phyloP scores from a whole-genome alignment of 768 basidiomycete genomes.

The Coprinellus micaceus region DNA sequence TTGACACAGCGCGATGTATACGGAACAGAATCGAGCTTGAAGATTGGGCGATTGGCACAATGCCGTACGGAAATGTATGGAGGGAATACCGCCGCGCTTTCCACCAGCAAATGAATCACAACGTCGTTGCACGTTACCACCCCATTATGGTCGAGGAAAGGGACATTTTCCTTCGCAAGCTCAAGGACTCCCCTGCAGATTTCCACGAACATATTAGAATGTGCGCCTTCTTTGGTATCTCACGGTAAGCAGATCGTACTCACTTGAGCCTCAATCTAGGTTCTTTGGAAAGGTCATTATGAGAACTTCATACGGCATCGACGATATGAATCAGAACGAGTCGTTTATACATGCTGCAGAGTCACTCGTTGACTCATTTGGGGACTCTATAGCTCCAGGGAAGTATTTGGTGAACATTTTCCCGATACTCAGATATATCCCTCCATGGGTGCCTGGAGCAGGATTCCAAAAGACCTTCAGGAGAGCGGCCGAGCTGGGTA shows the following conservation, averaged over 20 bases:
- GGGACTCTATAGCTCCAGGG: constrained; percentile 1
- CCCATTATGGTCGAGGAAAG: constrained; percentile 7
- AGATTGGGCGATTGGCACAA: constrained; percentile 3
- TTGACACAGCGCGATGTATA: too few species aligned
- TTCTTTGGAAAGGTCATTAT: constrained; percentile 2
- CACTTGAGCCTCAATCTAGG: not conserved
- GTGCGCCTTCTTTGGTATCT: constrained; percentile 3
- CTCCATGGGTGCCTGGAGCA: constrained; percentile 6
- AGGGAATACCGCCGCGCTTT: constrained; percentile 12
- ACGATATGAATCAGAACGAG: not conserved
- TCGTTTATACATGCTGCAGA: not conserved
- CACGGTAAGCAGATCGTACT: too few species aligned
- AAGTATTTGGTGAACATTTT: constrained; percentile 1
- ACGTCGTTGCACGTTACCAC: constrained; percentile 3
- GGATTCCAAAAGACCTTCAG: constrained; percentile 1
- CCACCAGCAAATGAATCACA: constrained; percentile 10
- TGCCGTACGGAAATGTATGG: constrained; percentile 13
- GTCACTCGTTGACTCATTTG: not conserved
- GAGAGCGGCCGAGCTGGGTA: not conserved
- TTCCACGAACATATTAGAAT: constrained; percentile 6
- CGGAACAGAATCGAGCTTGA: constrained; percentile 4
- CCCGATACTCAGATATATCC: constrained; percentile 5
- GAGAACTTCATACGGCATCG: not conserved
- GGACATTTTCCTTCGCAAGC: constrained; percentile 5
- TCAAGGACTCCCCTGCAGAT: constrained; percentile 5